Conservation (phyloP, 140 eudicot species). For the Oenanthe javanica region DNA sequence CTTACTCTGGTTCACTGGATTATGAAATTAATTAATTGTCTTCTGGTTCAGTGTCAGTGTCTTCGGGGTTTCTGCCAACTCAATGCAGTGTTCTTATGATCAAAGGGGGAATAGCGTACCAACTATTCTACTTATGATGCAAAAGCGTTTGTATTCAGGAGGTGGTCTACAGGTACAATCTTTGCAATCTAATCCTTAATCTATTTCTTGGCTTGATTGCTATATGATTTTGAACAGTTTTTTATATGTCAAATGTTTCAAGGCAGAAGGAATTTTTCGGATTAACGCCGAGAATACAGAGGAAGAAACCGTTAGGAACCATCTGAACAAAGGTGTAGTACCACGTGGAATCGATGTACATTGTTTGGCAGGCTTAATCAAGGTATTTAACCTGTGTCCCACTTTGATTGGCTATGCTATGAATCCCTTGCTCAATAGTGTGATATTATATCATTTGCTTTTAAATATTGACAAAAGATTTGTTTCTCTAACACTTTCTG, state of each 20-base stretch:
- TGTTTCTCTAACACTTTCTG: background rate
- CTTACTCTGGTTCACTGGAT: background rate
- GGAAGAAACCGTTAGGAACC: slow-evolving; percentile 67
- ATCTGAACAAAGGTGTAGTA: slow-evolving; percentile 65
- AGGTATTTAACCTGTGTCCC: slow-evolving; percentile 36
- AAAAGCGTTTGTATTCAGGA: slow-evolving; percentile 56
- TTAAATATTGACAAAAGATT: background rate
- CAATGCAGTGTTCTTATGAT: slow-evolving; percentile 89
- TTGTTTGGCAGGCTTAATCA: slow-evolving; percentile 84
- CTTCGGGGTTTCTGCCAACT: slow-evolving; percentile 84
- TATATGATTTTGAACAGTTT: background rate
- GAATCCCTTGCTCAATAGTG: background rate
- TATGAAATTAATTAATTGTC: background rate
- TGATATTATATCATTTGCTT: background rate
- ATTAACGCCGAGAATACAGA: slow-evolving; percentile 75
- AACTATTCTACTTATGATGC: slow-evolving; percentile 81
- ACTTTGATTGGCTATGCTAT: background rate
- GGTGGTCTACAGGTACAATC: slow-evolving; percentile 79
- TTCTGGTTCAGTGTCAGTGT: slow-evolving; percentile 53
- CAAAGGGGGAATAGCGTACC: slow-evolving; percentile 84
- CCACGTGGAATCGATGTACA: slow-evolving; percentile 80
- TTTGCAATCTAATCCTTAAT: background rate
- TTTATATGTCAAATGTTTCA: slow-evolving; percentile 16
- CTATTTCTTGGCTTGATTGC: background rate
- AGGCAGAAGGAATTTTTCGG: slow-evolving; percentile 96